phyloP scores from a whole-genome alignment of 768 basidiomycete species.

The Auriscalpium microsporum region DNA sequence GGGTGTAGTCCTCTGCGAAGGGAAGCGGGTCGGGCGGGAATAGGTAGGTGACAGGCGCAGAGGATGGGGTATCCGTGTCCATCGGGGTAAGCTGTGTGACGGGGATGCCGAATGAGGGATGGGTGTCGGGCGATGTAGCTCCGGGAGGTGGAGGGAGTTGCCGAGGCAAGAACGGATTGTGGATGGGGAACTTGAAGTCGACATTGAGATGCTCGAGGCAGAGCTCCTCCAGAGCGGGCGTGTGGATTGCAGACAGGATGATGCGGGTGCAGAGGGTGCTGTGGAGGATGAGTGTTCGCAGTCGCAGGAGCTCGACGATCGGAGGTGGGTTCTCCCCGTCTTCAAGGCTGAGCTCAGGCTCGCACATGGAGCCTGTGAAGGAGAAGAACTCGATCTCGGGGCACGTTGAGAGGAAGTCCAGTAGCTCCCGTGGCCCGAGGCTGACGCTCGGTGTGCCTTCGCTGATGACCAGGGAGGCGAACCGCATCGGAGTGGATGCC shows the following conservation, averaged over 20 bases:
- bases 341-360: constrained; percentile 26
- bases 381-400: constrained; percentile 53
- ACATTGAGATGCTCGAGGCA: constrained; percentile 62
- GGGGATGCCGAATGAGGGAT: constrained; percentile 7
- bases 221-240: constrained; percentile 51
- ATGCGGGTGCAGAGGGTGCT: constrained; percentile 55
- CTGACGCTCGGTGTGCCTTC: constrained; percentile 36
- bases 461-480: constrained; percentile 49
- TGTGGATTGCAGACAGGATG: constrained; percentile 55
- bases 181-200: constrained; percentile 31
- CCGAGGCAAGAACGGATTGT: constrained; percentile 17
- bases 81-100: neutral
- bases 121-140: no score
- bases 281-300: constrained; percentile 49
- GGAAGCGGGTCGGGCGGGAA: neutral
- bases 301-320: constrained; percentile 45
- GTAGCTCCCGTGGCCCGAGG: constrained; percentile 40
- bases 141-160: constrained; percentile 5
- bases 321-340: constrained; percentile 20
- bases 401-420: constrained; percentile 53
- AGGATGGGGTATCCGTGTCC: neutral
- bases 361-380: constrained; percentile 45
- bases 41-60: neutral
- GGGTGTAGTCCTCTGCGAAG: constrained; percentile 12
- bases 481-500: constrained; percentile 39